Evolutionary conservation across 345 rosid species (phyloP).

Genomic region (Turritis glabra): DNA sequence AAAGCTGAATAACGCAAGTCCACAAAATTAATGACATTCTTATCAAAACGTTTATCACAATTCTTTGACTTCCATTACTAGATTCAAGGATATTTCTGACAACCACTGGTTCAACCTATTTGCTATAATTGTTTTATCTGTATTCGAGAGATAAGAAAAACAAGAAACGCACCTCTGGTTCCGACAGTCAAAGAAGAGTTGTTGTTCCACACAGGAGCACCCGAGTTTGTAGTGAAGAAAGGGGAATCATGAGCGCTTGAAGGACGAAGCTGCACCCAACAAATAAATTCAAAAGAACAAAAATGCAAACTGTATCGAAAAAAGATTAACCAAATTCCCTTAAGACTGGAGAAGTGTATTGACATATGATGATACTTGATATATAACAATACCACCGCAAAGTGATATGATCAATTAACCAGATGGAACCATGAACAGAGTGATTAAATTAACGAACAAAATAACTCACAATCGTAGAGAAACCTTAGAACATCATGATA

Average conservation of each 20-base stretch:
- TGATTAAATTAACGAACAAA: too few relatives aligned
- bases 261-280: slow-evolving; percentile 28
- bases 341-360: background rate
- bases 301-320: background rate
- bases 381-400: background rate
- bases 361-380: slow-evolving; percentile 13
- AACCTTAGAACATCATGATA: background rate
- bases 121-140: background rate
- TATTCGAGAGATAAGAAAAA: background rate
- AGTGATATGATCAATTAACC: background rate
- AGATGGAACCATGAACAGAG: slow-evolving; percentile 8
- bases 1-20: background rate
- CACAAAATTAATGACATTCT: background rate
- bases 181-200: slow-evolving; percentile 45
- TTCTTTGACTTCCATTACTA: background rate
- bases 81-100: background rate
- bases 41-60: background rate
- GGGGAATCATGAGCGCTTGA: slow-evolving; percentile 40
- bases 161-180: slow-evolving; percentile 34
- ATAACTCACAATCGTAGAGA: background rate
- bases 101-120: background rate
- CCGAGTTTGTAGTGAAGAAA: slow-evolving; percentile 43
- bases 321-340: background rate
- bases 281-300: background rate
- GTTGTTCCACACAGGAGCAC: slow-evolving; percentile 45